Conservation (phyloP, 768 basidiomycete species). For the Boletus rubescentipes region DNA sequence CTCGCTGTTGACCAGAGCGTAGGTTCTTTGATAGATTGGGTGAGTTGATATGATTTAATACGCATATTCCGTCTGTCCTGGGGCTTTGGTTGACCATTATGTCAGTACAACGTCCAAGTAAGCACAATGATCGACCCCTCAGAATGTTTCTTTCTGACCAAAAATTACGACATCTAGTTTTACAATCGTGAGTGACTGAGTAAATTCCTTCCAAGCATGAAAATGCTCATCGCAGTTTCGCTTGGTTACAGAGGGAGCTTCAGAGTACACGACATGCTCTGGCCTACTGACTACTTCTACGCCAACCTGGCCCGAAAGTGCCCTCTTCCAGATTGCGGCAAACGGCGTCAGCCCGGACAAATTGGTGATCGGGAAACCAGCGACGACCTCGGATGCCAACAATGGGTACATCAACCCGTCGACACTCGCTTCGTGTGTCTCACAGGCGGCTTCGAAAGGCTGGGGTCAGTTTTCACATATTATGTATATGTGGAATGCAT, state of each 20-base stretch:
- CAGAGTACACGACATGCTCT: constrained; percentile 38
- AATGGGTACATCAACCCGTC: constrained; percentile 57
- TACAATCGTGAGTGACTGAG: constrained; percentile 22
- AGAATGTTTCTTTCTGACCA: no score
- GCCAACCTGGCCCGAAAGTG: constrained; percentile 39
- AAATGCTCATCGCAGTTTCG: neutral
- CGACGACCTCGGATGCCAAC: constrained; percentile 45
- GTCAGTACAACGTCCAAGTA: constrained; percentile 38
- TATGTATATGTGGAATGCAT: no score
- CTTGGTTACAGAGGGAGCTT: constrained; percentile 32
- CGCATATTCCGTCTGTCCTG: neutral
- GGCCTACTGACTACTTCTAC: constrained; percentile 40
- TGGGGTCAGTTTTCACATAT: constrained; percentile 52
- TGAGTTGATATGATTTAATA: constrained; percentile 12
- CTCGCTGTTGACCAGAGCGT: constrained; percentile 33
- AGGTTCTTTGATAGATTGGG: constrained; percentile 46
- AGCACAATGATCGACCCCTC: neutral
- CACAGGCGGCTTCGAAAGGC: constrained; percentile 40
- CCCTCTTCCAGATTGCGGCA: constrained; percentile 48
- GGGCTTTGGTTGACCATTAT: neutral
- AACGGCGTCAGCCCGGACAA: constrained; percentile 59
- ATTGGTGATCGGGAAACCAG: constrained; percentile 76
- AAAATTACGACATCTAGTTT: constrained; percentile 11
- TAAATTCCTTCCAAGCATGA: neutral
- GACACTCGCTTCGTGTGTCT: constrained; percentile 56